Base-by-base conservation (phyloP, 106 monocot genomes). In the Dactylorhiza incarnata region DNA sequence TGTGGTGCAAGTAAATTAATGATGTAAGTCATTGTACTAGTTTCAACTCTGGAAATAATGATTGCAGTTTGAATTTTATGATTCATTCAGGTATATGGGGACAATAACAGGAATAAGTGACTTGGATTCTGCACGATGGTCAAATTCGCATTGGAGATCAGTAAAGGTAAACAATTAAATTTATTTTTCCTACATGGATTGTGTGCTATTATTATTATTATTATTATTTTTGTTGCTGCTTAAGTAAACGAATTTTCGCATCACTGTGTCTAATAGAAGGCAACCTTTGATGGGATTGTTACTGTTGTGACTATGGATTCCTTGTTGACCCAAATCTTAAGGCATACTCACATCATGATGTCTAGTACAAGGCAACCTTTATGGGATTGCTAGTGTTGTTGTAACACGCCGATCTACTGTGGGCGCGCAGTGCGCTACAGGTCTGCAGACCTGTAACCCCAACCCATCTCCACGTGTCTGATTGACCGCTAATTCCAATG, bases 141-240 rank as follows among this genome's bases (percentile, higher is more conserved):
- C 89, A 46, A 94, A 87, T 83, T 94, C 94, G 72, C 85, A 94
- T 69, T 94, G 94, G 94, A 87, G 94, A 79, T 94, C 94, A 66
- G 94, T 91, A 49, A 94, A 94, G 89, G 94, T 94, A 80, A 81
- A 29, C 9, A 11, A 6, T 14, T 62, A n/a, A 58, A 14, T 44
- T 59, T 45, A 17, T 61, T 9, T 61, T 5, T 61, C 23, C 22
- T 26, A 3, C 37, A 1, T 37, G 37, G 3, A 37, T 37, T 37
- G 37, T 37, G 37, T 37, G 37, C 37, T 37, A 37, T 37, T 37
- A 37, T 37, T 37, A 37, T 29, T 29, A 37, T 29, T 29, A 29
- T 37, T 48, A 23, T 72, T 48, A 15, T 72, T 49, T 45, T 72
- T 48, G 48, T 72, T 65, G 26, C 2, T 65, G 26, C 65, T 65